Evolutionary conservation across 1,284 basidiomycete species (phyloP), one percentile per base, ranked within the genome.

Genomic region (Taiwanofungus camphoratus): DNA sequence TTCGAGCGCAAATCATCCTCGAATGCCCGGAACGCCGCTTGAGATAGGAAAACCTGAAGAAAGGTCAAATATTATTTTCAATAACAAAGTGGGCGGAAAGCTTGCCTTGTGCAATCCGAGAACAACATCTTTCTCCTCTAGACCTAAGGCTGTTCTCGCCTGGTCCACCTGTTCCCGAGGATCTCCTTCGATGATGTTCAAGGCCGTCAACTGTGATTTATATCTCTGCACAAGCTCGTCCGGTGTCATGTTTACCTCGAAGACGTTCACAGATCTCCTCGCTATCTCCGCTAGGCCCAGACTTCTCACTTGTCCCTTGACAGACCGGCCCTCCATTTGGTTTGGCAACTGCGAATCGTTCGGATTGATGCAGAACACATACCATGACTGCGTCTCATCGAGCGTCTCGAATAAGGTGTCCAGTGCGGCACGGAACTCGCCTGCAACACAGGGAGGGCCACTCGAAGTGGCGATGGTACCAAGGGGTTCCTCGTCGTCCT

Each of bases 321-420:
- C 83, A 22, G 86, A 84, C 26, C 92, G 76, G 2, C 90, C 89
- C 67, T 99, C 95, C 44, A 96, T 70, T 63, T 98, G 93, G 59
- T 92, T 92, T 22, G 93, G 90, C 15, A 97, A 68, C 61, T 96
- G 92, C 15, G 89, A 87, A 67, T 97, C 93, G 60, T 98, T 98
- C 8, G 93, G 92, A 55, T 91, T 92, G 51, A 98, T 64, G 59
- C 92, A 96, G 64, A 96, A 88, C 4, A 96, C 76, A 57, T 86
- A 88, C 94, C 94, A 98, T 1, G 82, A 70, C 67, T 96, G 91
- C 11, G 90, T 87, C 53, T 96, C 93, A 44, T 88, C 83, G 16
- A 98, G 71, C 0, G 92, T 94, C 51, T 91, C 82, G 54, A 97
- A 89, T 4, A 98, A 74, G 0, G 83, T 86, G 55, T 91, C 84